phyloP scores from a whole-genome alignment of 148 eudicot species.

The Talinum fruticosum region DNA sequence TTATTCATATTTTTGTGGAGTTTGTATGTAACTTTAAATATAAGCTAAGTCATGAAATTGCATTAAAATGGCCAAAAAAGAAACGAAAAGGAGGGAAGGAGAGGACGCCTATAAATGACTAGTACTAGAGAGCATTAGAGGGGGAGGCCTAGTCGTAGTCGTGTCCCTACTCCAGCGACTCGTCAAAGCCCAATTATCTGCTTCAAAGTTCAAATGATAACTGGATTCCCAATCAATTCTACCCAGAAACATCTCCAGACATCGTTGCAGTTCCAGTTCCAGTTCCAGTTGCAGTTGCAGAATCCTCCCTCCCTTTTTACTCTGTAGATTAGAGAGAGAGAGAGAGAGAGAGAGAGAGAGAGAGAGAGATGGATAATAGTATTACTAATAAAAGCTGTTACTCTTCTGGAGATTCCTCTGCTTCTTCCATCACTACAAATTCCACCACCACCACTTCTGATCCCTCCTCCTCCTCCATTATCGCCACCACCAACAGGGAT shows the following conservation, averaged over 20 bases:
- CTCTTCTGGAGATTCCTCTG: slow-evolving; percentile 34
- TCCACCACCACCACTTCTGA: not conserved
- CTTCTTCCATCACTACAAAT: slow-evolving; percentile 1
- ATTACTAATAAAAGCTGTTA: slow-evolving; percentile 39
- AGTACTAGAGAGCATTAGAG: no score
- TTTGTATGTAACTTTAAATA: no score
- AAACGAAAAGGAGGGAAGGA: not conserved
- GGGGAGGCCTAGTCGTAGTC: not conserved
- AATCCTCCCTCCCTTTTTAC: not conserved
- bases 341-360: not conserved
- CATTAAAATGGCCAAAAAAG: not conserved
- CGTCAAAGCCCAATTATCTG: not conserved
- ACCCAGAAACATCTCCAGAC: slow-evolving; percentile 9
- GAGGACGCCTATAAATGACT: not conserved
- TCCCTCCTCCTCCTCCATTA: not conserved
- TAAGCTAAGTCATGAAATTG: no score
- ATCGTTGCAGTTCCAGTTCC: not conserved
- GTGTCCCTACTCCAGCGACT: slow-evolving; percentile 23
- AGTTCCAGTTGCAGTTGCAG: no score
- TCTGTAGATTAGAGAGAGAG: not conserved
- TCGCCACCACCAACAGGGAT: slow-evolving; percentile 20
- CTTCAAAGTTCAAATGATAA: no score
- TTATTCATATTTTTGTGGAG: no score
- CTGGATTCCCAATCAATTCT: no score
- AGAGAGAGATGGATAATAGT: not conserved